Conservation (phyloP, 2,329 filamentous ascomycete species). For the Penicillium decumbens region DNA sequence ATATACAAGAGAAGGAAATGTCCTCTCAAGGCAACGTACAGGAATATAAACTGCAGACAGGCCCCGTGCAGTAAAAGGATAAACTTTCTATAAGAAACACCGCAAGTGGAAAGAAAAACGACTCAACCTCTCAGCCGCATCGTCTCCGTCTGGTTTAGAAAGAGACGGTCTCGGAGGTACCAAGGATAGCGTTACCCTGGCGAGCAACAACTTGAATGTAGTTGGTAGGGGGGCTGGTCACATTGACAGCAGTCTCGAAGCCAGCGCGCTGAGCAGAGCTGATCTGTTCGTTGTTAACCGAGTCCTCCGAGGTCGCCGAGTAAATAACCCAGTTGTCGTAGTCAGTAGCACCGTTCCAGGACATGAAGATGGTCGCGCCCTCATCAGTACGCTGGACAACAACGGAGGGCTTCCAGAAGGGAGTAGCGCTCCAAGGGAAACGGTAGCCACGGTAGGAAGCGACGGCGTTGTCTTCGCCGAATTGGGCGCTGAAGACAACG, state of each 20-base stretch:
- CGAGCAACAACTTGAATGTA: slow-evolving; percentile 32
- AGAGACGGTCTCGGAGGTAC: slow-evolving; percentile 19
- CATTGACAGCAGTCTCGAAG: slow-evolving; percentile 26
- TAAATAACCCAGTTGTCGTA: slow-evolving; percentile 33
- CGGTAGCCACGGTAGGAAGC: slow-evolving; percentile 31
- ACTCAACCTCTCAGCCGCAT: not conserved
- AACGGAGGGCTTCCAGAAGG: slow-evolving; percentile 18
- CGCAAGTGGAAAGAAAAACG: not conserved
- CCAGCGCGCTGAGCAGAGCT: slow-evolving; percentile 23
- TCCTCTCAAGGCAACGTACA: not conserved
- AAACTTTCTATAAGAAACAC: not conserved
- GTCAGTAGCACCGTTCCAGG: slow-evolving; percentile 40
- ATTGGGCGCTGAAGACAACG: slow-evolving; percentile 29
- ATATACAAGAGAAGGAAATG: not conserved
- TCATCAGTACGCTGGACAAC: slow-evolving; percentile 3
- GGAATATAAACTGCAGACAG: not conserved
- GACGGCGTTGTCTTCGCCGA: slow-evolving; percentile 23
- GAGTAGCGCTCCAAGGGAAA: slow-evolving; percentile 18
- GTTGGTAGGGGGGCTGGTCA: slow-evolving; percentile 12
- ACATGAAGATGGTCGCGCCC: slow-evolving; percentile 31
- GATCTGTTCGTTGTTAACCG: slow-evolving; percentile 19
- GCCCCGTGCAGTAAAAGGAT: not conserved
- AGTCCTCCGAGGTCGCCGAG: slow-evolving; percentile 16
- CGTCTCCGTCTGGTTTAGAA: not conserved
- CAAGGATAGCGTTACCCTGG: slow-evolving; percentile 23